Evolutionary conservation across 208 protist genomes (phyloP).

Genomic region (Trichomonas vaginalis): DNA sequence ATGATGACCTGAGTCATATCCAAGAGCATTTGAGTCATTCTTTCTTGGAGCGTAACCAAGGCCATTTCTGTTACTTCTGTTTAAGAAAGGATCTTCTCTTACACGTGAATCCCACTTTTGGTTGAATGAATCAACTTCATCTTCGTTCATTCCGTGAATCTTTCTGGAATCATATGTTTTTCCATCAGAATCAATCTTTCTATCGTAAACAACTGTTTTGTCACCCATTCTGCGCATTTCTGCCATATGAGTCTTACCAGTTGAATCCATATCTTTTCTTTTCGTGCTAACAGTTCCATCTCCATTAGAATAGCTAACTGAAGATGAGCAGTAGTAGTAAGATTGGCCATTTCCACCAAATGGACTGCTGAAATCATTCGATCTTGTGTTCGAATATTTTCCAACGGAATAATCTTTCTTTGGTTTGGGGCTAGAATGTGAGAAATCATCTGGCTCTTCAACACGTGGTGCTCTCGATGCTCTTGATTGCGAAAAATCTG

Average conservation of each 20-base stretch:
- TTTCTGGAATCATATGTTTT: neutral
- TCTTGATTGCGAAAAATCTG: neutral
- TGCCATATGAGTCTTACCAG: constrained; percentile 9
- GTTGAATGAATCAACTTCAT: neutral
- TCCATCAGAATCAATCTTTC: neutral
- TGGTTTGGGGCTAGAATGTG: neutral
- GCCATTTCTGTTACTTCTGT: neutral
- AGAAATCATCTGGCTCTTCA: neutral
- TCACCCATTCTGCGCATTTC: neutral
- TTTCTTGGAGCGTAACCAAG: neutral
- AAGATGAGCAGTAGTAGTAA: neutral
- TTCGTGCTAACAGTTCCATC: neutral
- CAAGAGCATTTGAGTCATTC: neutral
- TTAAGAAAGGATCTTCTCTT: neutral
- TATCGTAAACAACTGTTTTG: neutral
- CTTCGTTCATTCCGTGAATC: neutral
- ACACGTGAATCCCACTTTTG: neutral
- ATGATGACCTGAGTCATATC: too few species aligned
- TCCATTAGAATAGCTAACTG: neutral
- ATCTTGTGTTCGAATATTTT: neutral
- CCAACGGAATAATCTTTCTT: neutral
- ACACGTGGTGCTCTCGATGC: neutral
- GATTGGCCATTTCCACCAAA: neutral
- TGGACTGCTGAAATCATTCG: neutral
- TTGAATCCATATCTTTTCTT: neutral